Percentiles rank a stretch among this genome's conserved stretches.
Conservation (phyloP, 1,139 yeast species). For the Magnusiomyces ingens region DNA sequence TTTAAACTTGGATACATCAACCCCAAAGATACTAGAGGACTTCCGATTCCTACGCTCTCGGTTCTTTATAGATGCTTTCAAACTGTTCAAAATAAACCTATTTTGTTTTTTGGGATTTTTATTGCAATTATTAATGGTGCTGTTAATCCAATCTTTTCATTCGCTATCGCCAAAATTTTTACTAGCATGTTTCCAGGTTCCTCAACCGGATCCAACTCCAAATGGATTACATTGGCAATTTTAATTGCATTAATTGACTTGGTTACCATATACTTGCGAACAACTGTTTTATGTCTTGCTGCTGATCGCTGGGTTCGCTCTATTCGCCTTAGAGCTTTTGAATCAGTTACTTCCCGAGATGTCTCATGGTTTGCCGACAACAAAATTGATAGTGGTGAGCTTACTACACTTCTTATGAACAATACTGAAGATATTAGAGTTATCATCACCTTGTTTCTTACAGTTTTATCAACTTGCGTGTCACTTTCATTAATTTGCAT, state of each 20-base stretch:
- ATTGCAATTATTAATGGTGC: constrained; percentile 53
- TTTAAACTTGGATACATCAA: constrained; percentile 1
- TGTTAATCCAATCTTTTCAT: constrained; percentile 72
- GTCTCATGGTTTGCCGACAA: constrained; percentile 44
- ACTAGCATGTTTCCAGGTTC: constrained; percentile 32
- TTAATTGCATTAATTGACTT: constrained; percentile 60
- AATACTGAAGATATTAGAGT: constrained; percentile 72
- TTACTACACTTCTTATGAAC: constrained; percentile 65
- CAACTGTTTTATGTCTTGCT: constrained; percentile 45
- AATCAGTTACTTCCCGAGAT: constrained; percentile 46
- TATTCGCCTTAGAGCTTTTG: constrained; percentile 48
- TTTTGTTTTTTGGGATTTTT: constrained; percentile 47
- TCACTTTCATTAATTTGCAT: constrained; percentile 54
- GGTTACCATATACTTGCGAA: constrained; percentile 45
- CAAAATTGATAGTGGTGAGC: constrained; percentile 44
- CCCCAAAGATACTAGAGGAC: constrained; percentile 1
- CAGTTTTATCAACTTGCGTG: constrained; percentile 46
- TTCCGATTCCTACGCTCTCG: constrained; percentile 10
- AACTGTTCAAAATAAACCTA: constrained; percentile 29
- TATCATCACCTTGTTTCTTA: constrained; percentile 54
- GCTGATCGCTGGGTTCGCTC: constrained; percentile 64
- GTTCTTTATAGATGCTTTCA: constrained; percentile 10
- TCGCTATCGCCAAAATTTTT: constrained; percentile 57
- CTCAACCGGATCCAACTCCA: constrained; percentile 22
- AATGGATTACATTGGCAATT: constrained; percentile 65